Percentiles rank a stretch among this genome's conserved stretches.
phyloP scores from a whole-genome alignment of 1,139 yeast genomes.

The Pichia sp. region DNA sequence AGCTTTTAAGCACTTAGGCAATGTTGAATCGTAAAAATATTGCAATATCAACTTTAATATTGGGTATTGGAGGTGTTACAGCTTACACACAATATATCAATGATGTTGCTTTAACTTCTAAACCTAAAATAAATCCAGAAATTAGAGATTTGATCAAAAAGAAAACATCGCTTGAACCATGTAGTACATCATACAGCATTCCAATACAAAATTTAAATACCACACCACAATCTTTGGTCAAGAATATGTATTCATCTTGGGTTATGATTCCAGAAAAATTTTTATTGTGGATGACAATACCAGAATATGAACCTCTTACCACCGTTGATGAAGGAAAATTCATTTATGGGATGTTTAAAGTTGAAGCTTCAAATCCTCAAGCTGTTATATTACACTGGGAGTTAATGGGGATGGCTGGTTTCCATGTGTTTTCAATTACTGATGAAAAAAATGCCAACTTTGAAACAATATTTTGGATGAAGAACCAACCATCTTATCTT shows the following conservation, averaged over 20 bases:
- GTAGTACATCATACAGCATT: not conserved
- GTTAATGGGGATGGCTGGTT: not conserved
- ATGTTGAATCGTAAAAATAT: no score
- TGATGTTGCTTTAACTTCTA: not conserved
- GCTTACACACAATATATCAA: not conserved
- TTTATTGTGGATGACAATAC: not conserved
- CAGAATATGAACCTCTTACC: not conserved
- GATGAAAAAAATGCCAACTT: not conserved
- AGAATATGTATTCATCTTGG: slow-evolving; percentile 2
- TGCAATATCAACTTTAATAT: not conserved
- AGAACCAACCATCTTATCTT: not conserved
- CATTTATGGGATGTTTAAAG: not conserved
- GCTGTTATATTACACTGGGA: not conserved
- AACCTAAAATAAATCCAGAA: not conserved
- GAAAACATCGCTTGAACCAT: not conserved
- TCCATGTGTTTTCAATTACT: not conserved
- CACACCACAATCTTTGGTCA: not conserved
- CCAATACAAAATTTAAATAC: not conserved
- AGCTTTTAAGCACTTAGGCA: not conserved
- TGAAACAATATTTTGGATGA: not conserved
- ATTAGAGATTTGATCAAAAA: not conserved
- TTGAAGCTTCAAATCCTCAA: not conserved
- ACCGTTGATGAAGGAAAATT: not conserved
- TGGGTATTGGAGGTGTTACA: not conserved
- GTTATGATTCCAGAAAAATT: slow-evolving; percentile 1